Conservation (phyloP, 345 rosid genomes). For the Eutrema yunnanense region DNA sequence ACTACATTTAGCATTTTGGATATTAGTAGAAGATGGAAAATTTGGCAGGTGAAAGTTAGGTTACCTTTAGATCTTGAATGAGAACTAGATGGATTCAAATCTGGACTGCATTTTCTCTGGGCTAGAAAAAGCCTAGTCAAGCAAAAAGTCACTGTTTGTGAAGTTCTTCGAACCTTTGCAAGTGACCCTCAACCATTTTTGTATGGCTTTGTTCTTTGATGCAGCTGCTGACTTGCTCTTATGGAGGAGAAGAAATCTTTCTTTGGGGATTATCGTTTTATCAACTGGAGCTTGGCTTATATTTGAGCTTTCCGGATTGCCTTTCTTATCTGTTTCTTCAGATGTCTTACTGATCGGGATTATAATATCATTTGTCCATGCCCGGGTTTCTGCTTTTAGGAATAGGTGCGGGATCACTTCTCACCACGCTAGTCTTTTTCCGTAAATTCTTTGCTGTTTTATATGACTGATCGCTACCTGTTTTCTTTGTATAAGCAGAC, state of each 20-base stretch:
- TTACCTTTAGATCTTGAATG: slow-evolving; percentile 9
- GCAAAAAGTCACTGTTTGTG: background rate
- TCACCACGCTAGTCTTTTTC: background rate
- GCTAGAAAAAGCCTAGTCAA: background rate
- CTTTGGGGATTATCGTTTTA: slow-evolving; percentile 58
- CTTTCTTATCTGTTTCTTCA: slow-evolving; percentile 75
- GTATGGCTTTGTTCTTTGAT: slow-evolving; percentile 7
- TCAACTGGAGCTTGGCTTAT: slow-evolving; percentile 87
- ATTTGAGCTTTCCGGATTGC: slow-evolving; percentile 70
- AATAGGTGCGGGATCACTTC: slow-evolving; percentile 39
- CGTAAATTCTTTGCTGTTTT: background rate
- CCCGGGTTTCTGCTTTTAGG: slow-evolving; percentile 53
- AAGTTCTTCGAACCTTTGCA: background rate
- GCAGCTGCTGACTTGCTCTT: slow-evolving; percentile 73
- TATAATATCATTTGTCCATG: slow-evolving; percentile 44
- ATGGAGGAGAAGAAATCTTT: slow-evolving; percentile 62
- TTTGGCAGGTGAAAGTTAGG: slow-evolving; percentile 18
- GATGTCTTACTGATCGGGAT: slow-evolving; percentile 66
- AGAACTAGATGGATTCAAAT: background rate
- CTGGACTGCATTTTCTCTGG: background rate
- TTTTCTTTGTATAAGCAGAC: slow-evolving; percentile 23
- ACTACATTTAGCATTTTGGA: background rate
- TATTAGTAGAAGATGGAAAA: background rate
- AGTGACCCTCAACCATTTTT: background rate
- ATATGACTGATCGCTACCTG: background rate